Evolutionary conservation across 2,329 filamentous ascomycete genomes (phyloP), one percentile per base, ranked within the genome.

Genomic region (Fusarium guadeloupense): DNA sequence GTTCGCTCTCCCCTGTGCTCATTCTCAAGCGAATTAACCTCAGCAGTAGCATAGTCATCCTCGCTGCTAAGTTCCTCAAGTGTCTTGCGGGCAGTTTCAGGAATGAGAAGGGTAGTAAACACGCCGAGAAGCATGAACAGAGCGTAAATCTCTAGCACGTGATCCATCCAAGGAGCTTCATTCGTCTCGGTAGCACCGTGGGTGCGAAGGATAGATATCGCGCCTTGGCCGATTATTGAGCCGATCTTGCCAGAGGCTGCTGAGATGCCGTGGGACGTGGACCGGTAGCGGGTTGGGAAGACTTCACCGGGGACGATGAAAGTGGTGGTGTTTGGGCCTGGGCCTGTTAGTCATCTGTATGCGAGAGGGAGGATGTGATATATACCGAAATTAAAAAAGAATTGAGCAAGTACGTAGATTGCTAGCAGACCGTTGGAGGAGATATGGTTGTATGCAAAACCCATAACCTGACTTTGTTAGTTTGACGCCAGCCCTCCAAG

Each of bases 61-160:
- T 76, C 75, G 21, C 74, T 74, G 9, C 67, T 70, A 10, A 91
- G 79, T 73, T 87, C 82, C 73, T 91, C 90, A 26, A 93, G 82
- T 2, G 89, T 90, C 81, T 88, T 88, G 54, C 88, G 80, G 78
- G 89, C 91, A 17, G 88, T 92, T 80, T 92, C 90, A 8, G 88
- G 88, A 55, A 92, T 90, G 54, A 91, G 77, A 2, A 90, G 75
- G 1, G 88, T 88, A 9, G 88, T 90, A 71, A 89, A 81, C 76
- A 85, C 79, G 52, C 90, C 90, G 54, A 85, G 79, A 28, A 92
- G 81, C 90, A 92, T 93, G 81, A 93, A 92, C 23, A 91, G 80
- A 6, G 89, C 88, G 70, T 83, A 84, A 67, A 92, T 92, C 80
- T 91, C 80, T 71, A 93, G 85, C 34, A 92, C 89, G 74, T 92